phyloP scores from a whole-genome alignment of 2,329 filamentous ascomycete genomes.

The Hymenoscyphus scutula region DNA sequence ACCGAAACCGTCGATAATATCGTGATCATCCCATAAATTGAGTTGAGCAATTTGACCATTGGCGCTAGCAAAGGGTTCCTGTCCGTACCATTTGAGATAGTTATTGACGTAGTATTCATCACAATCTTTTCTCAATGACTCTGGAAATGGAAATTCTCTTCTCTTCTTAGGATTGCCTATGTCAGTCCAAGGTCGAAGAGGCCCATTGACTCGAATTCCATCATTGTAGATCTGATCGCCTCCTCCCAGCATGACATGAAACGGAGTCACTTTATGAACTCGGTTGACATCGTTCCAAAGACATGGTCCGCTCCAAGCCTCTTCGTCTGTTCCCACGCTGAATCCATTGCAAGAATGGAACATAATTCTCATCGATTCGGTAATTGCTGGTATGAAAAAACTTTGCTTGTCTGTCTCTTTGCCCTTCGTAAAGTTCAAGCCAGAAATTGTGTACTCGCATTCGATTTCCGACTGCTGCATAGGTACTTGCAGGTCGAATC shows the following conservation, averaged over 20 bases:
- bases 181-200: slow-evolving; percentile 76
- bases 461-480: slow-evolving; percentile 66
- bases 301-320: slow-evolving; percentile 84
- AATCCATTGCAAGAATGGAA: slow-evolving; percentile 99
- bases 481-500: slow-evolving; percentile 78
- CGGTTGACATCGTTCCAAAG: slow-evolving; percentile 93
- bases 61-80: slow-evolving; percentile 78
- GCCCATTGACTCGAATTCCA: slow-evolving; percentile 79
- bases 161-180: slow-evolving; percentile 83
- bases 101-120: slow-evolving; percentile 91
- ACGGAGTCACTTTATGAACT: slow-evolving; percentile 73
- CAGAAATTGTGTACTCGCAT: slow-evolving; percentile 76
- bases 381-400: slow-evolving; percentile 82
- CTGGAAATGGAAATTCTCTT: slow-evolving; percentile 72
- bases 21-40: slow-evolving; percentile 98
- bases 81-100: slow-evolving; percentile 72
- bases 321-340: slow-evolving; percentile 79
- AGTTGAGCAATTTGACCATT: slow-evolving; percentile 93
- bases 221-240: slow-evolving; percentile 96
- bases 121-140: slow-evolving; percentile 75
- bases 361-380: slow-evolving; percentile 95
- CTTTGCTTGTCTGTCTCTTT: slow-evolving; percentile 58
- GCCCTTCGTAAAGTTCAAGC: slow-evolving; percentile 58
- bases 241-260: slow-evolving; percentile 94
- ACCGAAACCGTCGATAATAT: slow-evolving; percentile 89